These are phyloP conservation scores for Cephalotrichum gorgonifer DNA, from an alignment of 2,329 filamentous ascomycete species.

Conservation along the genomic window DNA sequence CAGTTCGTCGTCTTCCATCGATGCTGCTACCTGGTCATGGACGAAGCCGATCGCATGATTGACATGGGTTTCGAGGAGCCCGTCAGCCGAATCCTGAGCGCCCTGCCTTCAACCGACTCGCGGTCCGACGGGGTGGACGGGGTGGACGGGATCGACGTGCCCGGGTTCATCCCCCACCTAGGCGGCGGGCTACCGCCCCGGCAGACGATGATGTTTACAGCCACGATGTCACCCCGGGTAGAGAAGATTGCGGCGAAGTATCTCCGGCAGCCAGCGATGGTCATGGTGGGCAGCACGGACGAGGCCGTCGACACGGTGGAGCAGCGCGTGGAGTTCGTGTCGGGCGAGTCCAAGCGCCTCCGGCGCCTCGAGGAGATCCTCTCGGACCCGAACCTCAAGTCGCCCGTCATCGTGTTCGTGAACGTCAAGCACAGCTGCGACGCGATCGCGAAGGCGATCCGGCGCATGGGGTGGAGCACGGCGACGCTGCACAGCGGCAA, in stretches of 20 bases:
- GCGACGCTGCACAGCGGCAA: slow-evolving; percentile 93
- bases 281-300: slow-evolving; percentile 87
- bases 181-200: slow-evolving; percentile 53
- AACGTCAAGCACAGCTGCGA: slow-evolving; percentile 99
- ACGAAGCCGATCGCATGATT: slow-evolving; percentile 98
- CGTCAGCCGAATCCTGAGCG: slow-evolving; percentile 94
- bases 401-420: slow-evolving; percentile 97
- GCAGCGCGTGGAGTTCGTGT: slow-evolving; percentile 85
- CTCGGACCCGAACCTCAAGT: slow-evolving; percentile 63
- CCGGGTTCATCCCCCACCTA: slow-evolving; percentile 73
- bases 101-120: slow-evolving; percentile 83
- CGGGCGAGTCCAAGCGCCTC: slow-evolving; percentile 92
- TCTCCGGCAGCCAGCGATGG: slow-evolving; percentile 80
- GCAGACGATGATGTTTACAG: slow-evolving; percentile 99
- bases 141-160: slow-evolving; percentile 78
- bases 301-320: slow-evolving; percentile 97
- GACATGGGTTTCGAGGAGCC: slow-evolving; percentile 96
- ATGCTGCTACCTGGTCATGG: slow-evolving; percentile 98
- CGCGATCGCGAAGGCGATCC: slow-evolving; percentile 86
- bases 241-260: slow-evolving; percentile 98
- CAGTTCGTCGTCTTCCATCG: slow-evolving; percentile 86
- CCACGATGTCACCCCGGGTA: slow-evolving; percentile 87
- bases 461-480: slow-evolving; percentile 80
- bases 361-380: slow-evolving; percentile 91
- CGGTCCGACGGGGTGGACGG: slow-evolving; percentile 92